Evolutionary conservation across 164 flowering plant species (phyloP).

Genomic region (Kingdonia uniflora): DNA sequence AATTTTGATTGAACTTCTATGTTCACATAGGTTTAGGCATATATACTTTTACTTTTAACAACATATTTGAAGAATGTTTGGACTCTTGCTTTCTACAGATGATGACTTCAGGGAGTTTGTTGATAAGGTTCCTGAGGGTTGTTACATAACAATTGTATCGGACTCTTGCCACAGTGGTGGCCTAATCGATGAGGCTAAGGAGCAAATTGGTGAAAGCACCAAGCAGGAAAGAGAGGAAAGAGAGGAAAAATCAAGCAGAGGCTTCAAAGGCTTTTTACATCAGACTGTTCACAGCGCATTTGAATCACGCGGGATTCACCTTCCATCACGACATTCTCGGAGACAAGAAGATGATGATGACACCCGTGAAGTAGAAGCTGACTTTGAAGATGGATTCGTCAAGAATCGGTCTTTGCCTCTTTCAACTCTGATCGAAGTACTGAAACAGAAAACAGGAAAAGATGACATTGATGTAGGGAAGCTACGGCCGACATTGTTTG

Average conservation of each 20-base stretch:
- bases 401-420: constrained; percentile 74
- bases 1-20: too few species aligned
- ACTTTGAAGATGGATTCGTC: constrained; percentile 20
- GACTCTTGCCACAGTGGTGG: constrained; percentile 99
- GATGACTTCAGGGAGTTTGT: constrained; percentile 88
- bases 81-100: constrained; percentile 31
- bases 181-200: constrained; percentile 68
- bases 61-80: too few species aligned
- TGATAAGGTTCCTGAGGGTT: constrained; percentile 54
- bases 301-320: constrained; percentile 68
- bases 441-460: constrained; percentile 86
- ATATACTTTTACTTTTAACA: neutral
- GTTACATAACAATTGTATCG: constrained; percentile 67
- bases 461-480: constrained; percentile 93
- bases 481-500: constrained; percentile 69
- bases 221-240: constrained; percentile 11
- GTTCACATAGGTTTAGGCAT: neutral
- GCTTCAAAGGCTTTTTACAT: constrained; percentile 52
- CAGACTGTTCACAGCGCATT: constrained; percentile 40
- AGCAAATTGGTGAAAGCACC: constrained; percentile 90
- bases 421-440: constrained; percentile 76
- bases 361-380: constrained; percentile 20
- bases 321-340: constrained; percentile 27
- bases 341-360: constrained; percentile 18
- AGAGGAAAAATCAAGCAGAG: constrained; percentile 17